Evolutionary conservation across 176 grass and related monocot species (phyloP), one percentile per base, ranked within the genome.

Genomic region (Zoysia japonica): DNA sequence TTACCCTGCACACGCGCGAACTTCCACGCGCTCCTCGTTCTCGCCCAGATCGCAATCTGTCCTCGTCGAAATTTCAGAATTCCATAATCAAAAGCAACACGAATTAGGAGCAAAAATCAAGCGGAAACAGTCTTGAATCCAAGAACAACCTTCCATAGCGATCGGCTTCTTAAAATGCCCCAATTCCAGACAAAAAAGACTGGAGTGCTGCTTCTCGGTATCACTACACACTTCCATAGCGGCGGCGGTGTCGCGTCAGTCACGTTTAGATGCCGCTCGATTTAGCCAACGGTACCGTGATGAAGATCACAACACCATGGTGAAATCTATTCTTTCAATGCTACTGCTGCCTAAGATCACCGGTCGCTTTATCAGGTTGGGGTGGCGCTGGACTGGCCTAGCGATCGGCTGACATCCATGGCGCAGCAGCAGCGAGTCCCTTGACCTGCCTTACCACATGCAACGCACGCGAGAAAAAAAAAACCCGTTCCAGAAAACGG

Each of bases 291-390:
- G 28, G 28, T 28, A 28, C 28, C 28, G 28, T 28, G 28, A 28
- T 28, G 28, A 28, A 28, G 28, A 28, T 28, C 28, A 28, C 43
- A n/a, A 60, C 41, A 66, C 60, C 79, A 47, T 14, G 17, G 80
- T 74, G 74, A 61, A 61, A 67, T 83, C 85, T 4, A 3, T 67
- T 74, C 80, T 72, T 83, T 78, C 52, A 67, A 50, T 72, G 13
- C 80, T 7, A 19, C 68, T 28, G 28, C 28, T 28, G 28, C 28
- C 61, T 36, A 20, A 47, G 67, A 78, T 66, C 20, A 17, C 28
- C 61, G 14, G 37, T 65, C 77, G 16, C 39, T 84, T 67, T 45
- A 67, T 57, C 76, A 79, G 77, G 77, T 28, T 55, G 77, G 38
- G 76, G 39, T 28, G 28, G 39, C 68, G 74, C 74, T 49, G 35